Conservation (phyloP, 1,284 basidiomycete genomes). For the Pseudozyma sp. region DNA sequence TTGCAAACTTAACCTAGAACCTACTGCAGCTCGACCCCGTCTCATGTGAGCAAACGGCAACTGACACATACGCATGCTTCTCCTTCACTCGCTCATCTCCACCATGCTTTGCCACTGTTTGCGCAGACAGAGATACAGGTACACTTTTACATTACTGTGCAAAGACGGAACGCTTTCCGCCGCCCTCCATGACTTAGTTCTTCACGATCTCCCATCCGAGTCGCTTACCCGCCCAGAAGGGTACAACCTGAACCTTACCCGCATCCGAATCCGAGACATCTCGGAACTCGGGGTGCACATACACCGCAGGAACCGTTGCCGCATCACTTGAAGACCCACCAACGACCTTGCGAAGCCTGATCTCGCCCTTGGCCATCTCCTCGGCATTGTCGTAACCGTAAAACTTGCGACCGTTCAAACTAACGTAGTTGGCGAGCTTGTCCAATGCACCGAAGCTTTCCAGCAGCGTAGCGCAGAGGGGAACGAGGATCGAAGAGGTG, state of each 20-base stretch:
- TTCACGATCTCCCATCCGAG: slow-evolving; percentile 82
- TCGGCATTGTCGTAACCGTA: slow-evolving; percentile 53
- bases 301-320: slow-evolving; percentile 58
- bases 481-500: slow-evolving; percentile 65
- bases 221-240: slow-evolving; percentile 90
- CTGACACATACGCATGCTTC: background rate
- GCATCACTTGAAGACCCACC: slow-evolving; percentile 4
- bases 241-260: slow-evolving; percentile 75
- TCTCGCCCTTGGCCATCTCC: slow-evolving; percentile 21
- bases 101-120: slow-evolving; percentile 11
- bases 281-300: slow-evolving; percentile 49
- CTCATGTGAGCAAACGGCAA: background rate
- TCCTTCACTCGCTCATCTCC: background rate
- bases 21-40: too few species aligned
- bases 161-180: slow-evolving; percentile 6
- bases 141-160: background rate
- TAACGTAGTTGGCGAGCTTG: slow-evolving; percentile 61
- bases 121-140: slow-evolving; percentile 24
- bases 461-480: slow-evolving; percentile 66
- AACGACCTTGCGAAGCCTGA: slow-evolving; percentile 51
- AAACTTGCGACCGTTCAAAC: slow-evolving; percentile 62
- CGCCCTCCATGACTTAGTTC: background rate
- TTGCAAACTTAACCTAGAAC: too few species aligned
- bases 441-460: slow-evolving; percentile 67
- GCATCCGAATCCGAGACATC: slow-evolving; percentile 42